These are phyloP conservation scores for Paecilomyces niveus DNA, from an alignment of 2,329 filamentous ascomycete genomes.

Conservation along the genomic window DNA sequence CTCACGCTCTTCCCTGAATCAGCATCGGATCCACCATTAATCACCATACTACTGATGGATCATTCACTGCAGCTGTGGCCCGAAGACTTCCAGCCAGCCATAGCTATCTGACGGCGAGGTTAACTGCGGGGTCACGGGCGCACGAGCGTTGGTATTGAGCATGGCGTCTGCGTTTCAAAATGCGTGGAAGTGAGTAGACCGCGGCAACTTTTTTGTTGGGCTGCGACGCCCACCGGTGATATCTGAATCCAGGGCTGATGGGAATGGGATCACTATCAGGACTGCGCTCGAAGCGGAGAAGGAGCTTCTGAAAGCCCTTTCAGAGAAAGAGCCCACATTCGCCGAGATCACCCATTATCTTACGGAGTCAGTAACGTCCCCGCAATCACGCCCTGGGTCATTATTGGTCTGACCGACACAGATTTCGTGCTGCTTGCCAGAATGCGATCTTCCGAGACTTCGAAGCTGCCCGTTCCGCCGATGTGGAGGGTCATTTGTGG, in stretches of 20 bases:
- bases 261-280: conserved; percentile 11
- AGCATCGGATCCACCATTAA: neutral
- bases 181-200: conserved; percentile 45
- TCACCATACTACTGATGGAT: conserved; percentile 44
- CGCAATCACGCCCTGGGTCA: neutral
- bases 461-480: conserved; percentile 43
- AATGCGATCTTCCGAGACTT: conserved; percentile 63
- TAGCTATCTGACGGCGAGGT: conserved; percentile 52
- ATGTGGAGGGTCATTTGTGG: conserved; percentile 70
- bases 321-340: conserved; percentile 43
- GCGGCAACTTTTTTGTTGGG: conserved; percentile 9
- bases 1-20: neutral
- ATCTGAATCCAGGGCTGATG: neutral
- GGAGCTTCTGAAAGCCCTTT: conserved; percentile 42
- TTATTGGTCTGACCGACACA: conserved; percentile 28
- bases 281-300: conserved; percentile 40
- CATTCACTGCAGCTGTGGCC: conserved; percentile 41
- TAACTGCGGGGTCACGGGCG: conserved; percentile 43
- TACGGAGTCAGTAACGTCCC: conserved; percentile 25
- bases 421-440: conserved; percentile 66
- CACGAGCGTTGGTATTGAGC: conserved; percentile 16
- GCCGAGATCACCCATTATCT: conserved; percentile 43
- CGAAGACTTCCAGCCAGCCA: conserved; percentile 45
- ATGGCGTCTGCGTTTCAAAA: conserved; percentile 43
- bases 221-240: neutral